Percentiles rank a stretch among this genome's conserved stretches.
Conservation (phyloP, 2,329 filamentous ascomycete species). For the Penicillium frequentans region DNA sequence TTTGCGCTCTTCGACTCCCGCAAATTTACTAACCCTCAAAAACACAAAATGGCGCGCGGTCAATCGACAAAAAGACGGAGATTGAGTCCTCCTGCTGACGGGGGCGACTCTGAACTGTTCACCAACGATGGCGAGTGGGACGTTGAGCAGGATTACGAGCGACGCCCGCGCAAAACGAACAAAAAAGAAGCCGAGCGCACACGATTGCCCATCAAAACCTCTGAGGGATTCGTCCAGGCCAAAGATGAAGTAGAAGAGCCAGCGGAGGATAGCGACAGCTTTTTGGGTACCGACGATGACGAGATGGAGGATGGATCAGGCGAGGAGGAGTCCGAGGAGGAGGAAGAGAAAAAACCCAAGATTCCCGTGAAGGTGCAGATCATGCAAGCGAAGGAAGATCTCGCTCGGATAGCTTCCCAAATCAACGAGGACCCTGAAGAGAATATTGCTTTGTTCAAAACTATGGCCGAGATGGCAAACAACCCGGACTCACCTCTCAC, state of each 20-base stretch:
- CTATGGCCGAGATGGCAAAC: constrained; percentile 70
- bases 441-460: constrained; percentile 75
- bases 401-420: constrained; percentile 75
- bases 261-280: constrained; percentile 61
- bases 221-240: constrained; percentile 70
- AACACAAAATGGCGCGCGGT: constrained; percentile 46
- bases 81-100: constrained; percentile 49
- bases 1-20: constrained; percentile 11
- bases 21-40: constrained; percentile 5
- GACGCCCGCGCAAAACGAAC: constrained; percentile 70
- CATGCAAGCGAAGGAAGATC: constrained; percentile 82
- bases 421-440: constrained; percentile 95
- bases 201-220: constrained; percentile 81
- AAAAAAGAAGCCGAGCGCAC: constrained; percentile 74
- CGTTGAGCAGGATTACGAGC: constrained; percentile 88
- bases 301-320: constrained; percentile 51
- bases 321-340: constrained; percentile 49
- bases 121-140: constrained; percentile 80
- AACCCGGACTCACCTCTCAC: constrained; percentile 59
- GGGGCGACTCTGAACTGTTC: constrained; percentile 58
- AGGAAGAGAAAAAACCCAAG: constrained; percentile 56
- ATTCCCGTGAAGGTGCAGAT: constrained; percentile 79
- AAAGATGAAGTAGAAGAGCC: constrained; percentile 47
- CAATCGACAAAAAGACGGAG: constrained; percentile 52
- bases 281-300: constrained; percentile 61